Base-by-base conservation (phyloP, 73 alveolate genomes). In the Paramecium sonneborni region DNA sequence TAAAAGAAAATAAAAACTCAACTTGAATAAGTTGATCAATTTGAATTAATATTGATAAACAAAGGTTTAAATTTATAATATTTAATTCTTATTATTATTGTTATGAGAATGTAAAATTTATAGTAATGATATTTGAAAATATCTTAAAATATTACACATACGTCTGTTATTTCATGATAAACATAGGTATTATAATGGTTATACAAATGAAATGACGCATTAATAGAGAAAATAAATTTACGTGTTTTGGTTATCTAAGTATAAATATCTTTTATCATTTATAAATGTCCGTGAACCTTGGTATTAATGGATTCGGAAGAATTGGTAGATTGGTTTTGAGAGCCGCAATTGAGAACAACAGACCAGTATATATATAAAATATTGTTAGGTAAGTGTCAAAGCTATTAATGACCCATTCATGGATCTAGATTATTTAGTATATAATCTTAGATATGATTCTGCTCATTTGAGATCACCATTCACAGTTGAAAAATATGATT, bases 251-350 rank as follows among this genome's bases (percentile, higher is more conserved):
- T 62, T 62, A 62, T 62, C 44, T 23, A 62, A 32, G 48, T 32
- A 62, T 62, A 62, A 62, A 62, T 62, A 62, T 62, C 84, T 62
- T 62, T 62, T 62, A 62, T 62, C 84, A 62, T 30, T 62, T 62
- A 62, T 62, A 37, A 88, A 96, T 93, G 97, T 85, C 89, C 57
- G 96, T 95, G 85, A 94, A 95, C 76, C 70, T 97, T 32, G 99
- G 98, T 67, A 96, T 97, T 92, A 98, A 98, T 93, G 99, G 99
- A 26, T 98, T 98, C 97, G 99, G 99, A 55, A 94, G 99, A 85
- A 97, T 98, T 93, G 99, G 99, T 58, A 92, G 99, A 74, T 95
- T 97, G 86, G 98, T 96, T 85, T 94, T 97, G 92, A 93, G 99
- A 68, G 97, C 98, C 48, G 98, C 99, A 79, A 67, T 92, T 56